A percentile compares a stretch with the other conserved stretches of the same genome.
Evolutionary conservation across 2,329 filamentous ascomycete genomes (phyloP).

Genomic region (Daldinia sp.): DNA sequence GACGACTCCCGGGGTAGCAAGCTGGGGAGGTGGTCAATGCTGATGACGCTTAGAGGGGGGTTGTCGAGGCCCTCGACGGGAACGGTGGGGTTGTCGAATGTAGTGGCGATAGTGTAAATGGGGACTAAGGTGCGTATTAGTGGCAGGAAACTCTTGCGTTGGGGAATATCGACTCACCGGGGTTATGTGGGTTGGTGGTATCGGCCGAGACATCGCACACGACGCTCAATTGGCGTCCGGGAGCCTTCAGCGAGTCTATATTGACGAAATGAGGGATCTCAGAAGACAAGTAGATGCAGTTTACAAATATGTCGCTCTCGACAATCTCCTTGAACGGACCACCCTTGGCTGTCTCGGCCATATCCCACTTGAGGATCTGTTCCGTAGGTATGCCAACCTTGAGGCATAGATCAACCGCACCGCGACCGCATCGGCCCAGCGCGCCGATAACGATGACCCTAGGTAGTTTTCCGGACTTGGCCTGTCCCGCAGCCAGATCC

Average conservation of each 20-base stretch:
- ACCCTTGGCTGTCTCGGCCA: constrained; percentile 78
- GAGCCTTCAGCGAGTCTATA: constrained; percentile 69
- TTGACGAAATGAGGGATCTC: constrained; percentile 86
- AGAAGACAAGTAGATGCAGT: constrained; percentile 86
- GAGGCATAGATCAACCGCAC: constrained; percentile 81
- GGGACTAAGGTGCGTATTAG: constrained; percentile 60
- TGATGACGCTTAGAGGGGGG: constrained; percentile 79
- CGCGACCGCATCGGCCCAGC: constrained; percentile 82
- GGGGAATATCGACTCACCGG: constrained; percentile 35
- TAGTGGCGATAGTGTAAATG: constrained; percentile 84
- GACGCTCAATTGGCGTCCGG: constrained; percentile 77
- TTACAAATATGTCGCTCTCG: constrained; percentile 79
- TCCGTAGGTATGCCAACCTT: constrained; percentile 75
- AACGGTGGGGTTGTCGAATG: constrained; percentile 88
- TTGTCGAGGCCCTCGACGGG: constrained; percentile 69
- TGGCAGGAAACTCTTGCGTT: background rate
- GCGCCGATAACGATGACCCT: constrained; percentile 85
- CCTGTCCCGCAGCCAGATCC: constrained; percentile 70
- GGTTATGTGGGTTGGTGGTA: constrained; percentile 75
- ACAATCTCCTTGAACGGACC: constrained; percentile 83
- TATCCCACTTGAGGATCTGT: constrained; percentile 75
- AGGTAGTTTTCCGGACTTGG: constrained; percentile 71
- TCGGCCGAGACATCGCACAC: constrained; percentile 83
- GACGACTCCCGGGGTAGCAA: constrained; percentile 86
- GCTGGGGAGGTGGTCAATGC: constrained; percentile 85